Evolutionary conservation across 1,284 basidiomycete genomes (phyloP).

Genomic region (Tranzscheliella williamsii): DNA sequence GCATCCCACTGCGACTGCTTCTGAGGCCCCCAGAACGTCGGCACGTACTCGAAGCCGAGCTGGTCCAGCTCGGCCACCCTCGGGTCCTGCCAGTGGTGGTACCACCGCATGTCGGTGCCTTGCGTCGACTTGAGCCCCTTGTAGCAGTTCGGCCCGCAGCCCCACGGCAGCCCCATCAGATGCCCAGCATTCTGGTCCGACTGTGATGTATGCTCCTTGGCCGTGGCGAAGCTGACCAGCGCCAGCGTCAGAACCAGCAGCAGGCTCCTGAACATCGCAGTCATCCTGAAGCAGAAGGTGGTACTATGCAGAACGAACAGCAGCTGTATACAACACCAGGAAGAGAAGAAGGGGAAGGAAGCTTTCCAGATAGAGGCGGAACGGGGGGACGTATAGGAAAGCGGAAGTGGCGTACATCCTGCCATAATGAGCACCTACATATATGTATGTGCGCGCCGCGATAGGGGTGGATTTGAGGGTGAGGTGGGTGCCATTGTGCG

Average conservation of each 20-base stretch:
- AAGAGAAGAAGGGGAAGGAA: no score
- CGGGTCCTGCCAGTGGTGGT: slow-evolving; percentile 49
- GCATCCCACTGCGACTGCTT: slow-evolving; percentile 44
- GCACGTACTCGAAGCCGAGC: slow-evolving; percentile 47
- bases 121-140: slow-evolving; percentile 17
- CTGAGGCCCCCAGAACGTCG: slow-evolving; percentile 51
- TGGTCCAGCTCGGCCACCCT: slow-evolving; percentile 21
- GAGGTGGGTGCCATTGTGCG: no score
- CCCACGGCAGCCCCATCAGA: slow-evolving; percentile 37
- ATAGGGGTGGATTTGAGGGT: no score
- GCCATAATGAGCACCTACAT: no score
- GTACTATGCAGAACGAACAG: no score
- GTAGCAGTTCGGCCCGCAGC: slow-evolving; percentile 21
- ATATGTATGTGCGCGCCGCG: no score
- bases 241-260: not conserved
- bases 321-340: no score
- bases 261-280: not conserved
- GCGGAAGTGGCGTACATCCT: no score
- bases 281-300: no score
- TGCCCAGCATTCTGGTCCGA: not conserved
- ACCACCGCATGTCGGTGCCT: slow-evolving; percentile 18
- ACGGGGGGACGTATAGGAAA: no score
- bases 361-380: no score
- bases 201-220: not conserved
- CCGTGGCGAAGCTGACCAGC: not conserved